phyloP scores from a whole-genome alignment of 345 rosid species.

The Salix exigua region DNA sequence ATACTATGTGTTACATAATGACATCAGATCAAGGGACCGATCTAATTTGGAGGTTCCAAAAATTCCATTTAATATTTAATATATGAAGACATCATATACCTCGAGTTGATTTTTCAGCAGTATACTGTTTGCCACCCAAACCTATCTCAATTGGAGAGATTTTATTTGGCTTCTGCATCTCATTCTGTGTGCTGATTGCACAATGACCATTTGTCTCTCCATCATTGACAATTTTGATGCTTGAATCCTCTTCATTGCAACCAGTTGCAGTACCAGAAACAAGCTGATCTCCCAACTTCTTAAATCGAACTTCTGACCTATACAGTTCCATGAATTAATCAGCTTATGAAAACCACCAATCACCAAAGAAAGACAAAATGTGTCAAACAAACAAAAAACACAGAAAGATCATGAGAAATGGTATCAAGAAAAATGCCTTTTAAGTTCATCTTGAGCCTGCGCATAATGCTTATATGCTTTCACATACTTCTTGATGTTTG shows the following conservation, averaged over 20 bases:
- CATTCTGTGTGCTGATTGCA: conserved; percentile 33
- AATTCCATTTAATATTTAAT: background rate
- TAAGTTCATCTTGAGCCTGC: conserved; percentile 66
- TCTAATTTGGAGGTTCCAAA: background rate
- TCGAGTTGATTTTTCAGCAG: conserved; percentile 34
- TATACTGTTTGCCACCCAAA: conserved; percentile 28
- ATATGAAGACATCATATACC: conserved; percentile 33
- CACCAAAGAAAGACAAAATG: background rate
- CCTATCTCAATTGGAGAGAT: conserved; percentile 42
- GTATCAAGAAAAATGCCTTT: conserved; percentile 46
- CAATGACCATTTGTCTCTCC: conserved; percentile 46
- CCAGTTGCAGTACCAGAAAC: conserved; percentile 41
- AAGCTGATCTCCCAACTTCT: conserved; percentile 71
- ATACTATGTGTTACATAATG: background rate
- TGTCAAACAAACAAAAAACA: background rate
- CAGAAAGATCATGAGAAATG: background rate
- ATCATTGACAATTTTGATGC: conserved; percentile 57
- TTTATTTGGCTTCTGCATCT: conserved; percentile 33
- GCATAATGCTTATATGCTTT: conserved; percentile 56
- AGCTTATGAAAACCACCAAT: conserved; percentile 7
- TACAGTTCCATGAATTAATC: conserved; percentile 17
- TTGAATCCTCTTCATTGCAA: conserved; percentile 59
- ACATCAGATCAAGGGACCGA: background rate
- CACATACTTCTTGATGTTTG: conserved; percentile 71
- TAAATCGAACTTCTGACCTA: conserved; percentile 74